Base-by-base conservation (phyloP, 176 grass and related monocot genomes). In the Cocos nucifera region DNA sequence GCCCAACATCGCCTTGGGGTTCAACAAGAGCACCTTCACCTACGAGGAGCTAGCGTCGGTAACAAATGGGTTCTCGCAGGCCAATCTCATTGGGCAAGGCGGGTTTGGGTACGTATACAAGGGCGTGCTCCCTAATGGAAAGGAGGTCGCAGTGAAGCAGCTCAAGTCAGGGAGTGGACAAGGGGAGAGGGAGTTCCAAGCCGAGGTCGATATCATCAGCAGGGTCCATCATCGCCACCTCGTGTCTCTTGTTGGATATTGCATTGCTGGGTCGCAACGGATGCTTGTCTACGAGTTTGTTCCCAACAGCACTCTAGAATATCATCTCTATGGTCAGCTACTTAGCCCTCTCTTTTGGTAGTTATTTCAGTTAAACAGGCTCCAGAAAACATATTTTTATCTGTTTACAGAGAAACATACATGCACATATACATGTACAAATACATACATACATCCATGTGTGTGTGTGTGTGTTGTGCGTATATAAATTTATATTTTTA, bases 61-160 rank as follows among this genome's bases (percentile, higher is more conserved):
- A 14, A 86, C 83, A 0, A 26, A 28, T 0, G 69, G 73, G 2
- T 86, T 86, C 73, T 67, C 77, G 4, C 2, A 59, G 17, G 77
- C 69, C 1, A 73, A 80, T 59, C 39, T 86, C 4, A 65, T 86
- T 0, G 83, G 77, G 0, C 83, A 86, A 57, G 83, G 77, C 15
- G 77, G 83, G 32, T 80, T 86, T 57, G 83, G 83, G 25, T 80
- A 80, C 22, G 83, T 86, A 48, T 62, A 80, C 73, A 77, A 74
- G 50, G 83, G 83, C 2, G 69, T 77, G 58, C 77, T 86, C 12
- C 63, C 77, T 15, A 74, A 75, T 19, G 77, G 77, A 0, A 80
- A 86, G 77, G 78, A 81, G 58, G 65, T 85, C 3, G 83, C 83
- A 1, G 77, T 85, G 69, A 85, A 85, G 76, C 76, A 85, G 57